These are phyloP conservation scores for Fomitopsis betulina DNA, from an alignment of 1,284 basidiomycete species.

Conservation along the genomic window DNA sequence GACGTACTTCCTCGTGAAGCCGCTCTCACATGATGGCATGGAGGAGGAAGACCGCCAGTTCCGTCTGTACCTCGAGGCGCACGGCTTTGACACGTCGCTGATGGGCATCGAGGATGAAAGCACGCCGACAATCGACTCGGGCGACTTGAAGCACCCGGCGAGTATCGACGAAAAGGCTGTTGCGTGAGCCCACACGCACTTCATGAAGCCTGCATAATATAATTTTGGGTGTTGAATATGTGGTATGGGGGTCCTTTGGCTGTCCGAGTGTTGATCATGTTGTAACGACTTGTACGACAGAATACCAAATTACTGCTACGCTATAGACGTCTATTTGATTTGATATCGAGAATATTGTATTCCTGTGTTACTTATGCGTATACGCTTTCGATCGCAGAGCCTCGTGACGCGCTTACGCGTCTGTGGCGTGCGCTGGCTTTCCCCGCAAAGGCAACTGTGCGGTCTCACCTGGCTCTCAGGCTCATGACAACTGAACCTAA, in stretches of 20 bases:
- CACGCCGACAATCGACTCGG: neutral
- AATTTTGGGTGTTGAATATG: neutral
- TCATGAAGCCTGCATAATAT: neutral
- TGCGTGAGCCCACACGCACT: neutral
- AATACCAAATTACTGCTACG: neutral
- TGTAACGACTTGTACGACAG: conserved; percentile 1
- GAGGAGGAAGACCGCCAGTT: conserved; percentile 74
- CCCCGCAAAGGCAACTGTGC: no score
- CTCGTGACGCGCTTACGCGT: no score
- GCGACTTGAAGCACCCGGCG: neutral
- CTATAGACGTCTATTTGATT: neutral
- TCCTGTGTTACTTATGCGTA: neutral
- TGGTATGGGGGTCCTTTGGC: neutral
- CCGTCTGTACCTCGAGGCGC: conserved; percentile 70
- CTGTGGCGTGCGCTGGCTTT: no score
- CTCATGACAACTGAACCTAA: neutral
- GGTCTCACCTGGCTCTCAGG: no score
- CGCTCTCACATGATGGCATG: conserved; percentile 79
- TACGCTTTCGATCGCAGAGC: no score
- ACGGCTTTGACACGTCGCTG: conserved; percentile 72
- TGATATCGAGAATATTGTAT: neutral
- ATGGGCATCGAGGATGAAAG: conserved; percentile 62
- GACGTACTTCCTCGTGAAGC: conserved; percentile 72
- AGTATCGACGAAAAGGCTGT: neutral
- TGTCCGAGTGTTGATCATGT: neutral